These are phyloP conservation scores for Chaetomium globosum DNA, from an alignment of 2,329 filamentous ascomycete genomes.

Conservation along the genomic window DNA sequence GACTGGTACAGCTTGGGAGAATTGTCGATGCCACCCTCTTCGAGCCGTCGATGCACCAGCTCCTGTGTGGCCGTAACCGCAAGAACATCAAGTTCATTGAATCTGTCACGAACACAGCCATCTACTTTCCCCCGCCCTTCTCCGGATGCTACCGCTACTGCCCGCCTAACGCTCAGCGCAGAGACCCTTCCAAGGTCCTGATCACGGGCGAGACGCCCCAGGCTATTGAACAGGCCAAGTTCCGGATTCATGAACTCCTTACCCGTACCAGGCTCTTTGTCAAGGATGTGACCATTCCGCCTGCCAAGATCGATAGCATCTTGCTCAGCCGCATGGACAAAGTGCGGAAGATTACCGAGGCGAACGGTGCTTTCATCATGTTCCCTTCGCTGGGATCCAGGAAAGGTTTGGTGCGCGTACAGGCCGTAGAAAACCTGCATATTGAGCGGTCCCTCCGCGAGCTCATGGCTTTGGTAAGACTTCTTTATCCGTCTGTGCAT, in stretches of 20 bases:
- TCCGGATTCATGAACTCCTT: slow-evolving; percentile 85
- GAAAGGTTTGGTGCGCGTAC: slow-evolving; percentile 81
- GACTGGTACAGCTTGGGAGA: slow-evolving; percentile 63
- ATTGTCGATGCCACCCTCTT: slow-evolving; percentile 78
- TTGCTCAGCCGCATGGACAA: slow-evolving; percentile 90
- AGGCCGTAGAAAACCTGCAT: slow-evolving; percentile 89
- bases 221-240: slow-evolving; percentile 84
- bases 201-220: slow-evolving; percentile 89
- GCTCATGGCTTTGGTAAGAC: slow-evolving; percentile 83
- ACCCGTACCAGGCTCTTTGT: slow-evolving; percentile 79
- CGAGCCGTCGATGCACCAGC: slow-evolving; percentile 83
- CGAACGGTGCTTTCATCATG: slow-evolving; percentile 91
- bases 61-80: slow-evolving; percentile 88
- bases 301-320: slow-evolving; percentile 93
- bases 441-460: slow-evolving; percentile 94
- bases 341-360: slow-evolving; percentile 95
- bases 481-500: slow-evolving; percentile 31
- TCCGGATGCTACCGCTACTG: slow-evolving; percentile 89
- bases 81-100: slow-evolving; percentile 99
- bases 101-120: slow-evolving; percentile 90
- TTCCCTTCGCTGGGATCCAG: slow-evolving; percentile 87
- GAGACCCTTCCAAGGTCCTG: slow-evolving; percentile 87
- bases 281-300: slow-evolving; percentile 88
- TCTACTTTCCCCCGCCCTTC: slow-evolving; percentile 96
- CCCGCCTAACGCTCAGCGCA: slow-evolving; percentile 75